Conservation (phyloP, 768 basidiomycete genomes). For the Cantharellus cinnabarinus region DNA sequence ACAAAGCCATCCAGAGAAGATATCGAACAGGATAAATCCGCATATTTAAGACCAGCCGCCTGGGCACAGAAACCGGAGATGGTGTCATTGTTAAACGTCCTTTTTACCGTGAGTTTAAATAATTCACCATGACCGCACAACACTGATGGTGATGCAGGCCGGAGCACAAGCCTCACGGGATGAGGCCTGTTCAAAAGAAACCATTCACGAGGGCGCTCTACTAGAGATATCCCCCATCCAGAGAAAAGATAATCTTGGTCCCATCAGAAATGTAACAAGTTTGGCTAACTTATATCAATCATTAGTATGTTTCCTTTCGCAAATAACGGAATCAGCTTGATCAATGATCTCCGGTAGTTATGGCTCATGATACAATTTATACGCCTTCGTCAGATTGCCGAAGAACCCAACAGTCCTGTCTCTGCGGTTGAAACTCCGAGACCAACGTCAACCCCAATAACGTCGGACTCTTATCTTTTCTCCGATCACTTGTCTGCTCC, state of each 20-base stretch:
- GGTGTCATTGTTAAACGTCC: conserved; percentile 26
- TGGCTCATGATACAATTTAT: conserved; percentile 69
- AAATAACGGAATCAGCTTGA: background rate
- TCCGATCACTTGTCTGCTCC: conserved; percentile 16
- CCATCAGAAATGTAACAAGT: background rate
- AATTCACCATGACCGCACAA: background rate
- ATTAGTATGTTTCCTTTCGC: background rate
- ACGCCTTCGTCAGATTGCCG: conserved; percentile 6
- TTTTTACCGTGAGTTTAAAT: conserved; percentile 20
- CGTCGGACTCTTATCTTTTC: background rate
- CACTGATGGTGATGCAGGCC: background rate
- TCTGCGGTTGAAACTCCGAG: conserved; percentile 17
- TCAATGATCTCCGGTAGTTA: conserved; percentile 18
- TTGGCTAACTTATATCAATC: background rate
- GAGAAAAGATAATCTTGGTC: conserved; percentile 9
- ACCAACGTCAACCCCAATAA: background rate
- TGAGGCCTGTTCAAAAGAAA: no score
- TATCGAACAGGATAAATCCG: background rate
- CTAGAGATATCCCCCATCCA: conserved; percentile 16
- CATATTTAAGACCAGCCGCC: conserved; percentile 21
- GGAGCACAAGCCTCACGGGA: conserved; percentile 1
- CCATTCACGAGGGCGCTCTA: no score
- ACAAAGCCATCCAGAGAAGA: conserved; percentile 10
- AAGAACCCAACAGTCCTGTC: conserved; percentile 25
- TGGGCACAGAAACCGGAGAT: conserved; percentile 80